phyloP scores from a whole-genome alignment of 306 rosid genomes.

The Medicago ruthenica region DNA sequence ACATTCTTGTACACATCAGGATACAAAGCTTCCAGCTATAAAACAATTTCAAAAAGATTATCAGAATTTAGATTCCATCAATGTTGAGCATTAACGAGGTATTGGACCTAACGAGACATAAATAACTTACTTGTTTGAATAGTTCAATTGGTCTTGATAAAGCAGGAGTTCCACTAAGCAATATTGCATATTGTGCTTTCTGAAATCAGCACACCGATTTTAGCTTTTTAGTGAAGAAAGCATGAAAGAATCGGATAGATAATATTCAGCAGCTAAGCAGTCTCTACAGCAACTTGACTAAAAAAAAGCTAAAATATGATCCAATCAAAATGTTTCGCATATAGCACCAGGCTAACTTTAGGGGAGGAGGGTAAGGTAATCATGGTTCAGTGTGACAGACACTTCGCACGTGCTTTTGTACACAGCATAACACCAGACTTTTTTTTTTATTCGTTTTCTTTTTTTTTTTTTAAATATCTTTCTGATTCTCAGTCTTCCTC shows the following conservation, averaged over 20 bases:
- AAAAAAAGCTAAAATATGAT: slow-evolving; percentile 24
- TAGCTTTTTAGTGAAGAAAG: slow-evolving; percentile 30
- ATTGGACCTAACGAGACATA: slow-evolving; percentile 26
- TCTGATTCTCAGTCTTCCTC: slow-evolving; percentile 1
- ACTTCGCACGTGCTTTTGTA: slow-evolving; percentile 26
- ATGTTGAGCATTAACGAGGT: slow-evolving; percentile 25
- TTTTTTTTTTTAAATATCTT: slow-evolving; percentile 30
- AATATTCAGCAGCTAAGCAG: slow-evolving; percentile 11
- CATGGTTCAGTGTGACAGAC: slow-evolving; percentile 24
- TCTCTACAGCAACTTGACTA: background rate
- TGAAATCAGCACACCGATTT: slow-evolving; percentile 45
- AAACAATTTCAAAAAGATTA: slow-evolving; percentile 46
- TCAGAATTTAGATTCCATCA: slow-evolving; percentile 32
- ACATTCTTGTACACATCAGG: slow-evolving; percentile 87
- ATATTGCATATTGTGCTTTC: slow-evolving; percentile 87
- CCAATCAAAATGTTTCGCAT: slow-evolving; percentile 25
- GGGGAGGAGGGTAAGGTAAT: slow-evolving; percentile 23
- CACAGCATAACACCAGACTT: slow-evolving; percentile 3
- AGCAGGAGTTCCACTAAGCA: slow-evolving; percentile 99
- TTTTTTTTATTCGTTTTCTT: background rate
- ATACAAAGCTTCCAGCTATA: slow-evolving; percentile 93
- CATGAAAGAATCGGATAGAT: slow-evolving; percentile 36
- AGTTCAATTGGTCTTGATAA: slow-evolving; percentile 95
- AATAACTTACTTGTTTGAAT: slow-evolving; percentile 73
- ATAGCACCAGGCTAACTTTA: slow-evolving; percentile 31